Conservation (phyloP, 2,329 filamentous ascomycete species). For the Chrysosporium queenslandicum region DNA sequence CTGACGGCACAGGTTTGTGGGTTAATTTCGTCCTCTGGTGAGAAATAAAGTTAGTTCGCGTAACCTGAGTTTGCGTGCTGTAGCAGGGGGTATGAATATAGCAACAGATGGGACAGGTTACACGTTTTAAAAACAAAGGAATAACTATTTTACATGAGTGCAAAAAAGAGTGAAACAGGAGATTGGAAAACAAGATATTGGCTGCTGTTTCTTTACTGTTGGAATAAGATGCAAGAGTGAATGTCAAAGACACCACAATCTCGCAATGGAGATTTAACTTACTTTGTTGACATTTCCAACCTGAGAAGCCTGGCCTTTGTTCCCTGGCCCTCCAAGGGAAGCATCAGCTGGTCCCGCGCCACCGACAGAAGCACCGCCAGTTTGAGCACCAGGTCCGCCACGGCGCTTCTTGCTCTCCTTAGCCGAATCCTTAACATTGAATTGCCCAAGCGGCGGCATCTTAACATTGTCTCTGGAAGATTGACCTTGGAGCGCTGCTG, state of each 20-base stretch:
- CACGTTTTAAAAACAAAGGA: too few relatives aligned
- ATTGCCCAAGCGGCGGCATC: conserved; percentile 90
- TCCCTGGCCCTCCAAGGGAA: conserved; percentile 27
- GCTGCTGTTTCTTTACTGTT: background rate
- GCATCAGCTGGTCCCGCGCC: conserved; percentile 27
- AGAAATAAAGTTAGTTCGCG: conserved; percentile 7
- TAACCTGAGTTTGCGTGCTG: too few relatives aligned
- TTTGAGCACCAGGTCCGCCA: conserved; percentile 42
- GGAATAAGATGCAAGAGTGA: background rate
- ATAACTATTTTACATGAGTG: too few relatives aligned
- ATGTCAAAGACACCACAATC: too few relatives aligned
- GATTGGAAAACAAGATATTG: background rate
- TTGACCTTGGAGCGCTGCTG: conserved; percentile 38
- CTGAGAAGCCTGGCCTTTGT: conserved; percentile 30
- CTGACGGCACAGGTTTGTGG: conserved; percentile 52
- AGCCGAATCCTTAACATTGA: conserved; percentile 70
- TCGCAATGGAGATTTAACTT: conserved; percentile 19
- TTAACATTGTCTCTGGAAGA: conserved; percentile 48
- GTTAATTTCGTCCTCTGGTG: conserved; percentile 64
- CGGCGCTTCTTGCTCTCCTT: conserved; percentile 88
- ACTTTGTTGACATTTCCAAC: conserved; percentile 44
- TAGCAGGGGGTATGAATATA: too few relatives aligned
- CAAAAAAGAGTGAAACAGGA: too few relatives aligned
- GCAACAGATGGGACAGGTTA: too few relatives aligned
- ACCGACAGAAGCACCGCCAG: conserved; percentile 28